phyloP scores from a whole-genome alignment of 129 eudicot genomes.

The Helianthus tuberosus region DNA sequence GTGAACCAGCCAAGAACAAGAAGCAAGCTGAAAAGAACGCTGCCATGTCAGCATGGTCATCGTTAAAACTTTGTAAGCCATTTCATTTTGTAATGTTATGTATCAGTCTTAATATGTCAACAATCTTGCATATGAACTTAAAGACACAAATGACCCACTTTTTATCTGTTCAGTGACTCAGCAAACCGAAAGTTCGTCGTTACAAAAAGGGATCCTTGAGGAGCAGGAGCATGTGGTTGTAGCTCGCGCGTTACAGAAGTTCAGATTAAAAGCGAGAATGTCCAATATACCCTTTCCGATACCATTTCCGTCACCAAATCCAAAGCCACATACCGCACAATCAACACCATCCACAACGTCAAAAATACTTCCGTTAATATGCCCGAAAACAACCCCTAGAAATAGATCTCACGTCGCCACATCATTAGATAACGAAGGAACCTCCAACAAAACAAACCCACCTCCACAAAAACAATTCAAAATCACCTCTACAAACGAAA shows the following conservation, averaged over 20 bases:
- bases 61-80: slow-evolving; percentile 80
- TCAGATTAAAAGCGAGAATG: slow-evolving; percentile 57
- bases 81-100: neutral
- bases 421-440: slow-evolving; percentile 24
- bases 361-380: slow-evolving; percentile 82
- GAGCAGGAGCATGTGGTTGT: slow-evolving; percentile 92
- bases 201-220: slow-evolving; percentile 58
- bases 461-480: slow-evolving; percentile 34
- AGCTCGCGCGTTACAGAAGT: slow-evolving; percentile 86
- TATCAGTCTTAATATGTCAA: slow-evolving; percentile 1
- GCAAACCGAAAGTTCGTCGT: slow-evolving; percentile 59
- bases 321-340: slow-evolving; percentile 54
- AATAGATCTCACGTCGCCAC: slow-evolving; percentile 39
- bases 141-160: slow-evolving; percentile 16
- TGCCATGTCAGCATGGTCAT: slow-evolving; percentile 96
- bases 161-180: slow-evolving; percentile 59
- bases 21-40: slow-evolving; percentile 99
- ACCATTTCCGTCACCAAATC: slow-evolving; percentile 65
- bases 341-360: slow-evolving; percentile 64
- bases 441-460: slow-evolving; percentile 35
- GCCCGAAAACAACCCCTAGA: slow-evolving; percentile 54
- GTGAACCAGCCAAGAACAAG: slow-evolving; percentile 95
- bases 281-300: slow-evolving; percentile 65
- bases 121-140: neutral
- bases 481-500: slow-evolving; percentile 24